Evolutionary conservation across 139 green algal genomes (phyloP), one percentile per base, ranked within the genome.

Genomic region (Mesotaenium endlicherianum): DNA sequence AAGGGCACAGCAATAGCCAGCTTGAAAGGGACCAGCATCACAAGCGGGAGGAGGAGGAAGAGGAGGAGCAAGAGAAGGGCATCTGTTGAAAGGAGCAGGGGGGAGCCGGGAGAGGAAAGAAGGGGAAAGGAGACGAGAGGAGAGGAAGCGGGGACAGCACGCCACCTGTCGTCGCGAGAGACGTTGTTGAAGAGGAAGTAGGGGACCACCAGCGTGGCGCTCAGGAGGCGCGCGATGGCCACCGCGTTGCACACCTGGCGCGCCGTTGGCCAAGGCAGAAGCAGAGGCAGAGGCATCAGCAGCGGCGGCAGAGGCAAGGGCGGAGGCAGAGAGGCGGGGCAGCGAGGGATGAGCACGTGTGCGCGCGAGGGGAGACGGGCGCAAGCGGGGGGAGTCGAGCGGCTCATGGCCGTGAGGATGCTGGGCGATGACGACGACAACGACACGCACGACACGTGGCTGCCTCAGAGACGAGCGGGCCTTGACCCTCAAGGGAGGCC

Each of bases 191-290:
- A 38, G 36, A 72, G 60, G 36, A 72, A 72, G 11, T 72, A 72
- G 17, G 60, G 60, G 8, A 87, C 26, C 76, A 87, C 36, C 38
- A 87, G 71, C 38, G 74, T 85, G 26, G 81, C 81, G 26, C 86
- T 87, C 20, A 87, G 81, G 8, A 86, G 26, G 16, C 75, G 70
- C 6, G 81, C 60, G 20, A 87, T 42, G 4, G 74, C 81, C 38
- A 87, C 81, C 30, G 81, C 81, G 34, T 87, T 87, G 39, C 81
- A 85, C 11, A 87, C 79, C 81, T 87, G 81, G 6, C n/a, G n/a
- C n/a, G n/a, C n/a, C n/a, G n/a, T n/a, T n/a, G n/a, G n/a, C n/a
- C n/a, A n/a, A n/a, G n/a, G n/a, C n/a, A n/a, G n/a, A n/a, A n/a
- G n/a, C n/a, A n/a, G n/a, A n/a, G n/a, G n/a, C n/a, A n/a, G n/a